A percentile compares a stretch with the other conserved stretches of the same genome.
These are phyloP conservation scores for Aspergillus bombycis DNA, from an alignment of 2,329 filamentous ascomycete species.

Conservation along the genomic window DNA sequence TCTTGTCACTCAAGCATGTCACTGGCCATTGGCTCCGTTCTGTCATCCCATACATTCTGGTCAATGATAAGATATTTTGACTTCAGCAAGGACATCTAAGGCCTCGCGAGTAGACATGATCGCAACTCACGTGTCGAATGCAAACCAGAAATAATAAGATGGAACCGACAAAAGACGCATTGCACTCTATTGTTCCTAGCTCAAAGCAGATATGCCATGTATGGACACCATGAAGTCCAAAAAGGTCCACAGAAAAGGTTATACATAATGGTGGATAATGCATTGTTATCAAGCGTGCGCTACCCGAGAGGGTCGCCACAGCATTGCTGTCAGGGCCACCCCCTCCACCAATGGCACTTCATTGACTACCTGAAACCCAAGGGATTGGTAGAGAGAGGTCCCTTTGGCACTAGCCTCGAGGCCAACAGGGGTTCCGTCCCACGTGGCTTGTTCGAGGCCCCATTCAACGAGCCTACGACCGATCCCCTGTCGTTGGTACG, in stretches of 20 bases:
- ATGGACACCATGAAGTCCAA: background rate
- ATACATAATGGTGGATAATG: background rate
- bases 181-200: too few species aligned
- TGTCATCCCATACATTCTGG: background rate
- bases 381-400: slow-evolving; percentile 7
- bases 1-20: background rate
- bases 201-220: background rate
- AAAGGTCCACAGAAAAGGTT: background rate
- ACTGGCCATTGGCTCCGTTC: background rate
- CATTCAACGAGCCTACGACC: slow-evolving; percentile 21
- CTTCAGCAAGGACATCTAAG: background rate
- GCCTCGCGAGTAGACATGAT: background rate
- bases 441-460: slow-evolving; percentile 20
- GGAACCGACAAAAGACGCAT: too few species aligned
- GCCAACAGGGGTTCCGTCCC: slow-evolving; percentile 19
- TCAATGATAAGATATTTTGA: background rate
- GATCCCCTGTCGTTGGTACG: slow-evolving; percentile 17
- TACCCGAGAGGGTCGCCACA: slow-evolving; percentile 1
- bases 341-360: slow-evolving; percentile 1
- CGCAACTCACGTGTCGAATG: background rate
- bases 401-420: slow-evolving; percentile 11
- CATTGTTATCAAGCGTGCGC: background rate
- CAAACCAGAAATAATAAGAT: background rate
- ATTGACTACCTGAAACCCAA: slow-evolving; percentile 14
- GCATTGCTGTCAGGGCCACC: slow-evolving; percentile 14